These are phyloP conservation scores for Paradendryphiella salina DNA, from an alignment of 2,329 filamentous ascomycete species.

Conservation along the genomic window DNA sequence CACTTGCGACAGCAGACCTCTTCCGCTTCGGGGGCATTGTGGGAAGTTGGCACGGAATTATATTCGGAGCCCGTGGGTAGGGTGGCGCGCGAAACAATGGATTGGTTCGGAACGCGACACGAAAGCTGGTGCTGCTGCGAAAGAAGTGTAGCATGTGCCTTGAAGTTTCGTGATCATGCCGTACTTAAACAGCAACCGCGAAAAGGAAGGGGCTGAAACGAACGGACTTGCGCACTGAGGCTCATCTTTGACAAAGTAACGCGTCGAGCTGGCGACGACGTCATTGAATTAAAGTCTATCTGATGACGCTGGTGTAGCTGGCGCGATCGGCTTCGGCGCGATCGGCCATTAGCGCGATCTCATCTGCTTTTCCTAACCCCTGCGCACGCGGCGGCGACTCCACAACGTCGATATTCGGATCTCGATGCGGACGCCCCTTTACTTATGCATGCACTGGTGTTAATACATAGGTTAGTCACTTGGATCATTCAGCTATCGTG, in stretches of 20 bases:
- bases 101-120: constrained; percentile 20
- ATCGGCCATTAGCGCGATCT: constrained; percentile 17
- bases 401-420: background rate
- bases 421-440: background rate
- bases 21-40: constrained; percentile 41
- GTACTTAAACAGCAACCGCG: constrained; percentile 1
- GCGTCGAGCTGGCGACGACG: constrained; percentile 30
- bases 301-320: constrained; percentile 17
- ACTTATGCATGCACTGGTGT: background rate
- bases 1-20: constrained; percentile 30
- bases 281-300: constrained; percentile 21
- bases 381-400: background rate
- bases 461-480: no score
- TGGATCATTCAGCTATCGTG: no score
- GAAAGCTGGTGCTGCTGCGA: constrained; percentile 18
- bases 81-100: constrained; percentile 17
- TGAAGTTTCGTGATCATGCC: constrained; percentile 10
- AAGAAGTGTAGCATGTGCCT: constrained; percentile 38
- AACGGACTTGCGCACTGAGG: constrained; percentile 9
- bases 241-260: constrained; percentile 23
- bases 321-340: constrained; percentile 12
- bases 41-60: constrained; percentile 6
- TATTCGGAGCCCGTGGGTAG: constrained; percentile 11
- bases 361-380: background rate
- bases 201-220: constrained; percentile 4